Evolutionary conservation across 805 yeast genomes (phyloP), one percentile per base, ranked within the genome.

Genomic region (Candida saitoana): DNA sequence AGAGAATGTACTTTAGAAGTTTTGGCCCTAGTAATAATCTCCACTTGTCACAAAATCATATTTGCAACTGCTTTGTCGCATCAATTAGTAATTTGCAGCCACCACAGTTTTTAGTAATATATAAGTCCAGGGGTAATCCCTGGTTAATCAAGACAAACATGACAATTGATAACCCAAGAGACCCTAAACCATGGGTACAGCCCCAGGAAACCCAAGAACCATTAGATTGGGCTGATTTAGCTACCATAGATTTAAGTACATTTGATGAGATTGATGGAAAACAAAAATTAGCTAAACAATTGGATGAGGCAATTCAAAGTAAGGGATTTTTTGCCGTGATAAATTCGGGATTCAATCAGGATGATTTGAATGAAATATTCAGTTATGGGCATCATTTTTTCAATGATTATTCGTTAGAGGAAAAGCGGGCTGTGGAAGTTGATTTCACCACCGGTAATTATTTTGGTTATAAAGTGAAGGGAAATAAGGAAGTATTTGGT

Each of bases 281-380:
- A 40, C 44, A 49, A 12, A 40, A 55, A 32, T 49, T 63, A 12
- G 68, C 65, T 2, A 42, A 51, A 20, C 55, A 60, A 17, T 49
- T 62, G 27, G 48, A 55, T 37, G 34, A 42, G 3, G 67, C 65
- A 1, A 56, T 59, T 27, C 51, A 55, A 9, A 49, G 56, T 17
- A 64, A 61, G 30, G 68, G 68, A 6, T 63, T 62, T 43, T 63
- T 61, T 59, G 61, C 63, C 2, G 55, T 62, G 4, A 43, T 48
- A 9, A 55, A 55, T 30, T 49, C 49, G 30, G 67, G 63, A 1
- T 48, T 61, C 3, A 33, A 52, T 8, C 55, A 57, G 34, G 55
- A 54, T 18, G 59, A 59, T 34, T 53, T 62, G 29, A 40, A 55
- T 29, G 50, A 55, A 20, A 53, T 49, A 14, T 63, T 60, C 43